Conservation (phyloP, 805 yeast species). For the Metschnikowia cerradonensis region DNA sequence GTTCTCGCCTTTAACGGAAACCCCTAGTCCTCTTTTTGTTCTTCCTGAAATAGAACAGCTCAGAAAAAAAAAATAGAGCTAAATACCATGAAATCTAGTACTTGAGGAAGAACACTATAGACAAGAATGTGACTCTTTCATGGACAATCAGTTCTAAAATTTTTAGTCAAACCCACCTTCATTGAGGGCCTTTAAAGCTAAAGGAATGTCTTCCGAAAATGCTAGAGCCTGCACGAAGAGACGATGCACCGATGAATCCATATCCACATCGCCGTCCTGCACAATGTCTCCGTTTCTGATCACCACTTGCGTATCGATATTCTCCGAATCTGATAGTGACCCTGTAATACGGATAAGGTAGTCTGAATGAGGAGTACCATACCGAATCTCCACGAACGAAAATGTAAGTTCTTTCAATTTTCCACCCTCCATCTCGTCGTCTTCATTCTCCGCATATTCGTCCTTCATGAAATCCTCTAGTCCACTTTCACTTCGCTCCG, state of each 20-base stretch:
- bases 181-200: conserved; percentile 18
- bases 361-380: conserved; percentile 22
- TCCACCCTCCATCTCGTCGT: neutral
- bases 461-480: conserved; percentile 28
- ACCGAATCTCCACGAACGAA: conserved; percentile 23
- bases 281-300: conserved; percentile 30
- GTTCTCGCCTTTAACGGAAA: too few relatives aligned
- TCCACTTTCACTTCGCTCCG: conserved; percentile 13
- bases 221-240: conserved; percentile 26
- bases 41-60: too few relatives aligned
- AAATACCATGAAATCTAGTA: too few relatives aligned
- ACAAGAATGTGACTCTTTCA: too few relatives aligned
- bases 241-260: conserved; percentile 19
- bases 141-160: too few relatives aligned
- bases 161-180: neutral
- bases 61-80: too few relatives aligned
- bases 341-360: conserved; percentile 21
- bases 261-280: conserved; percentile 17
- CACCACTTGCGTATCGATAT: conserved; percentile 19
- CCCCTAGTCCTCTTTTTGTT: too few relatives aligned
- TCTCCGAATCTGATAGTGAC: conserved; percentile 2
- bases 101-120: too few relatives aligned
- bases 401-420: conserved; percentile 7
- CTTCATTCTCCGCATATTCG: conserved; percentile 9
- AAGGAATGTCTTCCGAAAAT: conserved; percentile 30